Evolutionary conservation across 352 stramenopile species (phyloP).

Genomic region (Phytophthora sojae): DNA sequence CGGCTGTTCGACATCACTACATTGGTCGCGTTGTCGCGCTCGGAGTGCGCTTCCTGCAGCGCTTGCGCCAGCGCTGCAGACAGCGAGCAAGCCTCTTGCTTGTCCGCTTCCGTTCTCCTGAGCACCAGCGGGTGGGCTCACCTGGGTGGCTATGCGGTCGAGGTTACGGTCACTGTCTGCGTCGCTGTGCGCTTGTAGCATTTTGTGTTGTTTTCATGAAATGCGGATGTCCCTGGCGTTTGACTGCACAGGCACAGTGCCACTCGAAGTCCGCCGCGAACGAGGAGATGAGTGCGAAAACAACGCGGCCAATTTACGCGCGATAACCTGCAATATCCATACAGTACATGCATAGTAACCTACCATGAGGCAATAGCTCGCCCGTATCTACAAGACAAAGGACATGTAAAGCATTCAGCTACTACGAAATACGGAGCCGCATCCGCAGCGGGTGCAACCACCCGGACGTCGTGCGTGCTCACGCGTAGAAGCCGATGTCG

Average conservation of each 20-base stretch:
- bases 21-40: not conserved
- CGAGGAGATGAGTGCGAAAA: no score
- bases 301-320: no score
- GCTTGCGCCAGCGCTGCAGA: constrained; percentile 9
- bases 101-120: constrained; percentile 2
- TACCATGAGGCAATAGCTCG: no score
- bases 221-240: no score
- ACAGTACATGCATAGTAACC: no score
- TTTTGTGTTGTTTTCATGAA: no score
- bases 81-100: not conserved
- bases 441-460: not conserved
- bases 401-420: not conserved
- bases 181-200: no score
- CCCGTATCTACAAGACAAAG: no score
- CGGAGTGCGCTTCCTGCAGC: not conserved
- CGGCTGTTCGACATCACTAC: constrained; percentile 2
- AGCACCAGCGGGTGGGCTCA: constrained; percentile 5
- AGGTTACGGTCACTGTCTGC: not conserved
- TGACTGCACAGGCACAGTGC: no score
- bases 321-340: no score
- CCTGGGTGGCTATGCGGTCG: not conserved
- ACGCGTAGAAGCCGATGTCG: not conserved
- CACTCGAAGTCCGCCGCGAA: no score
- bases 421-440: not conserved
- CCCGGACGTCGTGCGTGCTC: not conserved